phyloP scores from a whole-genome alignment of 768 basidiomycete species.

The Auricularia sp. region DNA sequence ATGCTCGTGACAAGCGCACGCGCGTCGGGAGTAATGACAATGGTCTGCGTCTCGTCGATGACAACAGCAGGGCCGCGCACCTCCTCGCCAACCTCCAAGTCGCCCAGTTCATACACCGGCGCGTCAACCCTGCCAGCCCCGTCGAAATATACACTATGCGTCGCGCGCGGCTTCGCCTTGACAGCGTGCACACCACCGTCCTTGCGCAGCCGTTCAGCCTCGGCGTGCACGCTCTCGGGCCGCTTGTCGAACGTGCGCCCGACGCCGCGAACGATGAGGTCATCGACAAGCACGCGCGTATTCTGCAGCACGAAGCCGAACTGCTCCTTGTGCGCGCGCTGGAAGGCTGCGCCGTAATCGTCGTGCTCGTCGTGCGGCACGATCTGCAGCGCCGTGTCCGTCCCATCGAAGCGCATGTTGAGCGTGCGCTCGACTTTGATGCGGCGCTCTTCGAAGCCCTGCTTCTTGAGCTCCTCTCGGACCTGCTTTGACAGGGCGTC shows the following conservation, averaged over 20 bases:
- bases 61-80: slow-evolving; percentile 86
- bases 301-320: slow-evolving; percentile 88
- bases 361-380: slow-evolving; percentile 31
- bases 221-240: slow-evolving; percentile 68
- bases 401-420: slow-evolving; percentile 90
- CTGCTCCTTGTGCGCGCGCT: slow-evolving; percentile 67
- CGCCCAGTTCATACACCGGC: slow-evolving; percentile 66
- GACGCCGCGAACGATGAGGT: slow-evolving; percentile 85
- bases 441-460: slow-evolving; percentile 72
- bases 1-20: slow-evolving; percentile 56
- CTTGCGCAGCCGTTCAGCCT: slow-evolving; percentile 47
- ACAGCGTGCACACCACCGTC: slow-evolving; percentile 27
- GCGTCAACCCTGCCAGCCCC: slow-evolving; percentile 64
- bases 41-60: slow-evolving; percentile 91
- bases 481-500: slow-evolving; percentile 60
- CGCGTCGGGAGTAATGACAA: slow-evolving; percentile 72
- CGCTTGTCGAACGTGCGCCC: slow-evolving; percentile 82
- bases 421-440: slow-evolving; percentile 72
- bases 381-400: slow-evolving; percentile 88
- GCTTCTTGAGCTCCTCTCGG: slow-evolving; percentile 51
- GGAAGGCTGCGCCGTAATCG: slow-evolving; percentile 75
- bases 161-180: slow-evolving; percentile 34
- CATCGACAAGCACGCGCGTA: slow-evolving; percentile 79
- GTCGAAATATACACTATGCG: slow-evolving; percentile 73
- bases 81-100: slow-evolving; percentile 56